These are phyloP conservation scores for Albatrellus ellisii DNA, from an alignment of 768 basidiomycete species.

Conservation along the genomic window DNA sequence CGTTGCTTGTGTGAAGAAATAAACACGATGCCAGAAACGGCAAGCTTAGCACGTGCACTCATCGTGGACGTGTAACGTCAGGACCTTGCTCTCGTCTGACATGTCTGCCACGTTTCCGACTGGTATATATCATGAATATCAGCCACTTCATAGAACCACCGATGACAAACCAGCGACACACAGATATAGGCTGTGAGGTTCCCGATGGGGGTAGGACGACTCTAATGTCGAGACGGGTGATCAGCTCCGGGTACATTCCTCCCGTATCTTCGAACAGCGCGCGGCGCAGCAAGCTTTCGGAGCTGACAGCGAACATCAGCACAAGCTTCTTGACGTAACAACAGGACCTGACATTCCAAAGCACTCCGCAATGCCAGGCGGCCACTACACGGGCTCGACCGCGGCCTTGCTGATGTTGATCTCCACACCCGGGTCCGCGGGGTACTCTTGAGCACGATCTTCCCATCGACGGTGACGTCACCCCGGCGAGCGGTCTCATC, in stretches of 20 bases:
- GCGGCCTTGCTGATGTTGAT: constrained; percentile 86
- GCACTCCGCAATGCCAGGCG: constrained; percentile 88
- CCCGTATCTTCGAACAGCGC: constrained; percentile 94
- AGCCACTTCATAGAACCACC: neutral
- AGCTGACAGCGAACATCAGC: constrained; percentile 29
- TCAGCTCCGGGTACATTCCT: constrained; percentile 91
- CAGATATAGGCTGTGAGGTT: constrained; percentile 87
- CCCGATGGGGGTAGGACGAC: constrained; percentile 91
- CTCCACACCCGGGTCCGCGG: constrained; percentile 68
- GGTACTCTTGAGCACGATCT: constrained; percentile 59
- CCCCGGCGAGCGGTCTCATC: constrained; percentile 72
- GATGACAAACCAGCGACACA: constrained; percentile 22
- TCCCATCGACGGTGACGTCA: constrained; percentile 65
- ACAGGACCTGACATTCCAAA: constrained; percentile 63
- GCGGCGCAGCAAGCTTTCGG: constrained; percentile 76
- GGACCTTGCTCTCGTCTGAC: constrained; percentile 61
- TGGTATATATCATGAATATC: constrained; percentile 18
- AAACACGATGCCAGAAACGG: neutral
- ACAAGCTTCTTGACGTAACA: neutral
- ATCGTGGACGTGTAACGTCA: constrained; percentile 86
- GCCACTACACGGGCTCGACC: constrained; percentile 92
- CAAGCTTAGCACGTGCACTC: constrained; percentile 48
- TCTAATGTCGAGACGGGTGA: constrained; percentile 92
- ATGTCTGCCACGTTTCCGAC: constrained; percentile 78
- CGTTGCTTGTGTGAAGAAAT: constrained; percentile 45